These are phyloP conservation scores for Agarophyton chilense DNA, from an alignment of 23 red algal species.

Conservation along the genomic window DNA sequence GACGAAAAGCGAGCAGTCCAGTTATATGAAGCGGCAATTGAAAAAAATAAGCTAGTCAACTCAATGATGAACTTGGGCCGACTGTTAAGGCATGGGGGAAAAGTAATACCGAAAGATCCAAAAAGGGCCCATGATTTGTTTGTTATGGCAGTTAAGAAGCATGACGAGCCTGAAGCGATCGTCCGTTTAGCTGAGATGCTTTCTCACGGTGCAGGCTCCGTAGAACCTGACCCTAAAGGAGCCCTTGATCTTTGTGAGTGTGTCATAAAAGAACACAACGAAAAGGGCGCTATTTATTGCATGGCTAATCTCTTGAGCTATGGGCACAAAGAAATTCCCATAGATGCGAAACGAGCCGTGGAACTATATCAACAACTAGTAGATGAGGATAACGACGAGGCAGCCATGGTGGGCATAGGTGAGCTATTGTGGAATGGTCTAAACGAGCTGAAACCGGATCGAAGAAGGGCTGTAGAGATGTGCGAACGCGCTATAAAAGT, in stretches of 20 bases:
- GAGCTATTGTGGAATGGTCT: slow-evolving; percentile 2
- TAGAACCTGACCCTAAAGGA: slow-evolving; percentile 30
- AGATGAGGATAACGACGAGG: slow-evolving; percentile 34
- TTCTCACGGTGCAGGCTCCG: not conserved
- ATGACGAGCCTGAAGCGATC: not conserved
- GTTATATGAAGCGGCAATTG: slow-evolving; percentile 17
- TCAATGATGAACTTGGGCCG: slow-evolving; percentile 9
- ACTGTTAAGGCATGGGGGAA: not conserved
- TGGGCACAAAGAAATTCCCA: slow-evolving; percentile 19
- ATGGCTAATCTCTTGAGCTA: slow-evolving; percentile 42
- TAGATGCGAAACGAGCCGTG: slow-evolving; percentile 25
- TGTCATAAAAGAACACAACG: slow-evolving; percentile 15
- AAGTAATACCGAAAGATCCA: not conserved
- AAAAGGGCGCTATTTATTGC: slow-evolving; percentile 41
- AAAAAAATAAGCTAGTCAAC: not conserved
- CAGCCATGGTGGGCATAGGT: slow-evolving; percentile 3
- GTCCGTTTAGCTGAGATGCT: slow-evolving; percentile 3
- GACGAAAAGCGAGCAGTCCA: slow-evolving; percentile 26
- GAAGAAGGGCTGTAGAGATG: not conserved
- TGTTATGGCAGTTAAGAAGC: not conserved
- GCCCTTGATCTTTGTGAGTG: slow-evolving; percentile 38
- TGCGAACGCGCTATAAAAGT: not conserved
- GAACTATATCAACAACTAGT: slow-evolving; percentile 7
- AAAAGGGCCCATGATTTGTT: slow-evolving; percentile 20
- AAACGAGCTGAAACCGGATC: not conserved